Evolutionary conservation across 1,284 basidiomycete genomes (phyloP), one percentile per base, ranked within the genome.

Genomic region (Boletellus deceptivus): DNA sequence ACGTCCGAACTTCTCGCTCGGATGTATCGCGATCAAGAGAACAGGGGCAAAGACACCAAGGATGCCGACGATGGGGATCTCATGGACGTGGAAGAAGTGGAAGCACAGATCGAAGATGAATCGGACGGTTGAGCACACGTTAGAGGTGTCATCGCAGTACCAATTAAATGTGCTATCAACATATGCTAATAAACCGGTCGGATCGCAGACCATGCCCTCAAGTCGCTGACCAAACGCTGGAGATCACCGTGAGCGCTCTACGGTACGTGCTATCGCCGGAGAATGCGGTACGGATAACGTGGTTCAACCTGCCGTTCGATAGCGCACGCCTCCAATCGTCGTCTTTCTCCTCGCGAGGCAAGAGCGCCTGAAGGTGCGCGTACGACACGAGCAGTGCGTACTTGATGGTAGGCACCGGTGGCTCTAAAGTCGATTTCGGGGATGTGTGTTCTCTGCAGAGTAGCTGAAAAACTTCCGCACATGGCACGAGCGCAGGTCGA

Each of bases 1-100:
- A 83, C 84, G 4, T 79, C 90, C 1, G 80, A 84, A 10, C 82
- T 89, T 55, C 70, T 93, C 50, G 85, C 80, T 16, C 75, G 78
- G 14, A 82, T 92, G 70, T 92, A 82, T 70, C 72, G 75, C 46
- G 75, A 74, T 29, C 89, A 93, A 64, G 77, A 82, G 56, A 71
- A 66, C n/a, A 69, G 70, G 47, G 74, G 70, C 2, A 70, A 66
- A 41, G 64, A 61, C 27, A 58, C 59, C 43, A 39, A 39, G 10
- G 51, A 48, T 4, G 69, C 68, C 13, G 80, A 83, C 58, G 82
- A 80, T 45, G 77, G 78, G 16, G 80, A 85, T 27, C 67, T 86
- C 10, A 55, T 87, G 20, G 84, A 88, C 62, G 63, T 74, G 36
- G 73, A 75, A 38, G 52, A 65, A 46, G 70, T 69, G 34, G 72